Base-by-base conservation (phyloP, 164 flowering plant genomes). In the Tetracentron sinense region DNA sequence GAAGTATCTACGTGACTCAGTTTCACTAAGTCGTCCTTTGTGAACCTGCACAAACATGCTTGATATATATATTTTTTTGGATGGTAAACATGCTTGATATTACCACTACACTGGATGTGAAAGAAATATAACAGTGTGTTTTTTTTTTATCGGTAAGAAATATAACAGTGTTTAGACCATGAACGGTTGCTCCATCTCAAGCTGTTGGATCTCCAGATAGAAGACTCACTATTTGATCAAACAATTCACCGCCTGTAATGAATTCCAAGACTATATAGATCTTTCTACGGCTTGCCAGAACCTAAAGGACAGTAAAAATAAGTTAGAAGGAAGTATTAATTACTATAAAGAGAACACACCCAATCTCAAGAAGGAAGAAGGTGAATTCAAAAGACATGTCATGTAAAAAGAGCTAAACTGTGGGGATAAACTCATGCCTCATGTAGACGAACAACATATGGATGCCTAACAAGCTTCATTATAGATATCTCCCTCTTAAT, bases 401-500 rank as follows among this genome's bases (percentile, higher is more conserved):
- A 6, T 5, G 22, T 33, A 19, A 20, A 48, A 17, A 26, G 31
- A 25, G 58, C 50, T 17, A 58, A 51, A 2, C 44, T 54, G 5
- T 27, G 46, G 42, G 52, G 54, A 61, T 25, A 58, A 29, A 47
- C 35, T 21, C 81, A 65, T 82, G 72, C 99, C 98, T 95, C 99
- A 26, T 88, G 84, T 53, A 95, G 77, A 58, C 92, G 97, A 66
- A 95, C 99, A 61, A 95, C 96, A 76, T 82, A 70, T 25, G 98
- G 99, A 81, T 95, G 99, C 50, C 98, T 70, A 38, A 90, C 99
- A 73, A 85, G 94, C 81, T 95, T 95, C 99, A 95, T 92, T 56
- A 95, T 92, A 5, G 97, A 84, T 67, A 95, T 95, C 80, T 95
- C 99, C 77, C 88, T 79, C 79, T 95, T 95, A 20, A 95, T 92